Base-by-base conservation (phyloP, 2,329 filamentous ascomycete genomes). In the Cryphonectria radicalis region DNA sequence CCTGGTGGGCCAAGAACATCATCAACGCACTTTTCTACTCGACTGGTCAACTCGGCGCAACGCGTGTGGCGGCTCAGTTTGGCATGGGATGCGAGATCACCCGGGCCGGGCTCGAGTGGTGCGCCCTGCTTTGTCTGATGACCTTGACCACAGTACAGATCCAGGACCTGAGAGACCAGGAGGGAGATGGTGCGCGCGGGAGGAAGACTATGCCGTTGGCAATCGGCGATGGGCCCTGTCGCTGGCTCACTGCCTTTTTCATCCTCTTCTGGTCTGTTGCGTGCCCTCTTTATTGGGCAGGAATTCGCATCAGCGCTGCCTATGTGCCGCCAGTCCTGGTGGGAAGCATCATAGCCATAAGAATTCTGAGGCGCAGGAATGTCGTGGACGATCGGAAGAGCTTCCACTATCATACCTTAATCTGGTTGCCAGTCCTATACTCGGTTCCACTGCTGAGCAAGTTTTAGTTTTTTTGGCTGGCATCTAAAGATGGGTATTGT, bases 21-120 rank as follows among this genome's bases (percentile, higher is more conserved):
- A 76, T 81, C 19, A 80, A 78, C 64, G 79, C 71, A 11, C 71
- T 74, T 0, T 77, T 76, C 70, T 79, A 77, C 60, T 73, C 75
- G n/a, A 72, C 75, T 0, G 79, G 79, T 1, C 77, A 79, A 0
- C 46, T 80, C 42, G 76, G 76, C 57, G 78, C 79, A 3, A 71
- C 70, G 35, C 65, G 46, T 10, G 50, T 32, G 7, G 46, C 50
- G 11, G 46, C 65, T 59, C 28, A 32, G 8, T n/a, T 53, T 37
- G 19, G 62, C 43, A 25, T 65, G 62, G 43, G 59, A n/a, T 53
- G 42, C 42, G n/a, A 59, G 43, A 37, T 63, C 6, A 68, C 32
- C 50, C 32, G 17, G 40, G 4, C 35, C 8, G 42, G 57, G 2
- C 22, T 60, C 42, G 46, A 50, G n/a, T 75, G 75, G 75, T 55